A percentile compares a stretch with the other conserved stretches of the same genome.
These are phyloP conservation scores for Fagus sylvatica DNA, from an alignment of 306 rosid genomes.

Conservation along the genomic window DNA sequence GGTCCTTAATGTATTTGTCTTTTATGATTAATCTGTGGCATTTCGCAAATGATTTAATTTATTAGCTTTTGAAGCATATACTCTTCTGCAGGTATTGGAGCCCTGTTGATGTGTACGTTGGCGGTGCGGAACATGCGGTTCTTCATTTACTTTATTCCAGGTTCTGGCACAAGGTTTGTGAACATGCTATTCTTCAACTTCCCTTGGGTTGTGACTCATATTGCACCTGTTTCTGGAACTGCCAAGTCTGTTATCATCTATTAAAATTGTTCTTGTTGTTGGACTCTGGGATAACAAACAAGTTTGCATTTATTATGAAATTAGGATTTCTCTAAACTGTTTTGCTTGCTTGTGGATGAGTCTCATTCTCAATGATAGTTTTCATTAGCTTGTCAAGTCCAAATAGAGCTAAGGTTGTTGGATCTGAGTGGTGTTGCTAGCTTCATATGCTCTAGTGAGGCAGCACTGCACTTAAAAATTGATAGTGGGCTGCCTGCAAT, in stretches of 20 bases:
- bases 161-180: slow-evolving; percentile 97
- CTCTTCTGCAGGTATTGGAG: slow-evolving; percentile 78
- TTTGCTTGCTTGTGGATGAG: background rate
- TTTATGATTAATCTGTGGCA: background rate
- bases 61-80: slow-evolving; percentile 18
- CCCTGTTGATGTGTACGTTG: slow-evolving; percentile 96
- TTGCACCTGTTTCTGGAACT: slow-evolving; percentile 8
- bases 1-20: slow-evolving; percentile 15
- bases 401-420: background rate
- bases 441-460: background rate
- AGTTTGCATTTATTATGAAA: background rate
- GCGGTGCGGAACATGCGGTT: slow-evolving; percentile 99
- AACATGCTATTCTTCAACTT: slow-evolving; percentile 6
- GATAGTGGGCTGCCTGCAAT: background rate
- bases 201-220: background rate
- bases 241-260: slow-evolving; percentile 16
- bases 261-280: slow-evolving; percentile 6
- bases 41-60: slow-evolving; percentile 11
- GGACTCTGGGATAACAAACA: slow-evolving; percentile 20
- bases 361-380: background rate
- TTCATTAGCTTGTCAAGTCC: background rate
- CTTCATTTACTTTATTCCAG: slow-evolving; percentile 96
- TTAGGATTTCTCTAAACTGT: background rate
- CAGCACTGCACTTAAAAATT: background rate
- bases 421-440: background rate